Evolutionary conservation across 768 basidiomycete genomes (phyloP), one percentile per base, ranked within the genome.

Genomic region (Galerina sulciceps): DNA sequence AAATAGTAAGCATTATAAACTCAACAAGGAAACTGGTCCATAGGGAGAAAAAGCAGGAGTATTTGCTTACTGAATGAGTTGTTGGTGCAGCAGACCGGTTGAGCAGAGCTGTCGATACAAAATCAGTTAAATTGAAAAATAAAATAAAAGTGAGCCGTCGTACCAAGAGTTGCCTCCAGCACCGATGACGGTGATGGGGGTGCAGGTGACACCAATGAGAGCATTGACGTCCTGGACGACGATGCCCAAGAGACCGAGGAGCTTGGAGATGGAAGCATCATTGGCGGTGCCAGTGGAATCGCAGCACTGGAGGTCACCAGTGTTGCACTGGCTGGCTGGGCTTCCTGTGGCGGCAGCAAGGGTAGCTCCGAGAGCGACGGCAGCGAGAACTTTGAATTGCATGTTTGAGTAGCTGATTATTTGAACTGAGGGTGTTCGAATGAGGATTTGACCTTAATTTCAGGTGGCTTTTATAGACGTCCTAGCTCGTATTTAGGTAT

Each of bases 231-330:
- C 58, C 20, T 46, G 37, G 8, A 57, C 62, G 36, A 53, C 45
- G 41, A 50, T 36, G 68, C 73, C 66, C 72, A 62, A 60, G 65
- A 60, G 51, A 4, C 48, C 65, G 65, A 60, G 55, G 37, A 73
- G 65, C 17, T 61, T 38, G 14, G 57, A 38, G 44, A 65, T 53
- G 55, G 46, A 15, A 2, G 53, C 34, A n/a, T 53, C 54, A 38
- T 26, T 31, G 3, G 58, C 51, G 17, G 51, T 13, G 41, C 65
- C 55, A 20, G 57, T 61, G 35, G 55, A 63, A 45, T 65, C 17
- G 65, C 71, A 65, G 66, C 71, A 73, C 35, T 70, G 65, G 26
- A 73, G 45, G 17, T 42, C 26, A 10, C 68, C 72, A 36, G 66
- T 67, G 44, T 64, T 66, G 66, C 67, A 68, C 48, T 66, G 62